Percentiles rank a stretch among this genome's conserved stretches.
These are phyloP conservation scores for Fusarium pseudograminearum DNA, from an alignment of 2,329 filamentous ascomycete genomes.

Conservation along the genomic window DNA sequence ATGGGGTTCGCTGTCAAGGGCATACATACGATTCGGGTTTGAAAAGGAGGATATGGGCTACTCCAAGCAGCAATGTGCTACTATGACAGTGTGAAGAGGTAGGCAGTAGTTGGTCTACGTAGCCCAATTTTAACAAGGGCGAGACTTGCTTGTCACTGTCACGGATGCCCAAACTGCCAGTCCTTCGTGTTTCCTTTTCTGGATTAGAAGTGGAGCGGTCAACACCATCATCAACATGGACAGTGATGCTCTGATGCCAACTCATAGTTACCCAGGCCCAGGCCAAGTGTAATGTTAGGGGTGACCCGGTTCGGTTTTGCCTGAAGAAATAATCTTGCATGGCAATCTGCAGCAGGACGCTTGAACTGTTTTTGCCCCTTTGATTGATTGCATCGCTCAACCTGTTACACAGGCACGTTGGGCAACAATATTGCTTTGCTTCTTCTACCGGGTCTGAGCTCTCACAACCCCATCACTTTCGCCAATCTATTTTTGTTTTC, in stretches of 20 bases:
- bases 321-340: neutral
- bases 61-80: conserved; percentile 14
- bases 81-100: neutral
- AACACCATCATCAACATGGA: neutral
- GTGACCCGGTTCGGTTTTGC: neutral
- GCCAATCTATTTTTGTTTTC: conserved; percentile 2
- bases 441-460: neutral
- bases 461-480: neutral
- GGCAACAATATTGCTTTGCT: neutral
- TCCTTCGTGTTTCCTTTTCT: conserved; percentile 1
- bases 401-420: neutral
- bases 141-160: neutral
- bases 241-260: neutral
- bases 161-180: neutral
- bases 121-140: neutral
- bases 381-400: neutral
- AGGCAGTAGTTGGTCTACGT: neutral
- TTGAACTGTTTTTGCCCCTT: neutral
- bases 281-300: neutral
- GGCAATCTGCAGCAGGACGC: neutral
- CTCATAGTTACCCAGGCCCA: neutral
- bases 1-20: conserved; percentile 23
- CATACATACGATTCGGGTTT: conserved; percentile 10
- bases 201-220: neutral
- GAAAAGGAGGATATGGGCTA: conserved; percentile 16